Evolutionary conservation across 495 filamentous ascomycete genomes (phyloP).

Genomic region (Chlorociboria aeruginascens): DNA sequence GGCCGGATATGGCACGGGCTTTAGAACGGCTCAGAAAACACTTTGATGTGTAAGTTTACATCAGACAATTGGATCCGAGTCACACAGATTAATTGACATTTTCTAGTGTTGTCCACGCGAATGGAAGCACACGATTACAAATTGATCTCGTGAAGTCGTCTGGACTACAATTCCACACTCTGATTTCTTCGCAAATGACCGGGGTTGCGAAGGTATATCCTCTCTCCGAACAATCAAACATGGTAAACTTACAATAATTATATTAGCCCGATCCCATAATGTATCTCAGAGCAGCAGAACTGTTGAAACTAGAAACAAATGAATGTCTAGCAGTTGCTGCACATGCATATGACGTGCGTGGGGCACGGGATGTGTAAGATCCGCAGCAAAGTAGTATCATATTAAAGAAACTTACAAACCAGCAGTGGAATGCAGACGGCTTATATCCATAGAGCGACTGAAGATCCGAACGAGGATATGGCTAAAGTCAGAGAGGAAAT

Average conservation of each 20-base stretch:
- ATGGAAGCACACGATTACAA: neutral
- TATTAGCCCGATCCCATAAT: neutral
- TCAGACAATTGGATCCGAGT: too few species aligned
- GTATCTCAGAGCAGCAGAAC: neutral
- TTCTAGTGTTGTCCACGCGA: neutral
- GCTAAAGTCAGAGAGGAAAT: neutral
- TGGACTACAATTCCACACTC: neutral
- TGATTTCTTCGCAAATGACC: neutral
- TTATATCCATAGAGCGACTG: neutral
- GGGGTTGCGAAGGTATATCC: neutral
- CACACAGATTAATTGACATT: too few species aligned
- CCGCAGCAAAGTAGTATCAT: neutral
- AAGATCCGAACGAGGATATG: neutral
- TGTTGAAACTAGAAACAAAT: neutral
- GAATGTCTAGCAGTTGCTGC: neutral
- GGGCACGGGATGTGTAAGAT: neutral
- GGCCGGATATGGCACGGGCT: neutral
- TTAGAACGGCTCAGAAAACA: neutral
- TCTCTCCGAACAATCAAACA: neutral
- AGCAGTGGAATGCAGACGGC: neutral
- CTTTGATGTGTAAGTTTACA: too few species aligned
- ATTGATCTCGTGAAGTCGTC: neutral
- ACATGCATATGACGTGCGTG: neutral
- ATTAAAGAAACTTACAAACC: neutral
- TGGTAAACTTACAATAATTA: neutral